phyloP scores from a whole-genome alignment of 441 rosid genomes.

The Eutrema salsugineum region DNA sequence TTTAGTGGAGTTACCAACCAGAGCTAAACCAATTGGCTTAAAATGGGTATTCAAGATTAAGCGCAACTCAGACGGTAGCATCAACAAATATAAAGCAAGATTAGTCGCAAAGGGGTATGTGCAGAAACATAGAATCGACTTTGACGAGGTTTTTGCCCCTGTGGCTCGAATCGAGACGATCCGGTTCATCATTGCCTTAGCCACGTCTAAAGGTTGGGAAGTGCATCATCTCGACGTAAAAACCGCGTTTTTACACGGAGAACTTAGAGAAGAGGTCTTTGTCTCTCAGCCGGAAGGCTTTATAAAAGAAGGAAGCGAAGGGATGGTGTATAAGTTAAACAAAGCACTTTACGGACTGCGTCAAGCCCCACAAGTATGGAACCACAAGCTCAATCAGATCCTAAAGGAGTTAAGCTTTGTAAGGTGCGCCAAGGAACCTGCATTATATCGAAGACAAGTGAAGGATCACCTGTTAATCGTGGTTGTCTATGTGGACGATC shows the following conservation, averaged over 20 bases:
- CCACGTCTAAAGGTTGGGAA: too few species aligned
- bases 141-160: too few species aligned
- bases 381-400: not conserved
- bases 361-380: not conserved
- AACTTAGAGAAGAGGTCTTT: too few species aligned
- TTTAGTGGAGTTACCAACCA: not conserved
- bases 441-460: not conserved
- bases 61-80: not conserved
- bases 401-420: not conserved
- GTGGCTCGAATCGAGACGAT: too few species aligned
- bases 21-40: not conserved
- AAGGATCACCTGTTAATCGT: not conserved
- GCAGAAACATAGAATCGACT: too few species aligned
- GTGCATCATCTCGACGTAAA: too few species aligned
- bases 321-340: not conserved
- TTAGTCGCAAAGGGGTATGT: not conserved
- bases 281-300: not conserved
- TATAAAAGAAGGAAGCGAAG: not conserved
- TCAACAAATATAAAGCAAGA: not conserved
- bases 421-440: not conserved
- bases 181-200: too few species aligned
- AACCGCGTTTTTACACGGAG: too few species aligned
- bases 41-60: not conserved
- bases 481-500: not conserved
- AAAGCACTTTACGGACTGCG: not conserved